Conservation (phyloP, 805 yeast species). For the Pichia eremophila region DNA sequence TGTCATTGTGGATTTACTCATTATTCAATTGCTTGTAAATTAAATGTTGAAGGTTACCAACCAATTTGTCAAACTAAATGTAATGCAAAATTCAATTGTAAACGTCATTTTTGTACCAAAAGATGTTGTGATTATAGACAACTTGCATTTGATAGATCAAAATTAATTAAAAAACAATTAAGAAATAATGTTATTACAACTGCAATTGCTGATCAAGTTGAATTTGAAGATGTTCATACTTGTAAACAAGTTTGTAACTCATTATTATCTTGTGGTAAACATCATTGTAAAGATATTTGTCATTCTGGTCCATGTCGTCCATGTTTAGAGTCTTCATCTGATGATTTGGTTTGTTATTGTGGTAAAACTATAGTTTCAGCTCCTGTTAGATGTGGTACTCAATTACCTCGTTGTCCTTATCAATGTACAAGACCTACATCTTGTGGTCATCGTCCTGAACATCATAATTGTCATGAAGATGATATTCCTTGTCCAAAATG, state of each 20-base stretch:
- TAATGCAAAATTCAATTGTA: conserved; percentile 64
- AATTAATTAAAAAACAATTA: conserved; percentile 39
- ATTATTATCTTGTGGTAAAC: conserved; percentile 53
- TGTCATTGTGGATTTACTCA: conserved; percentile 56
- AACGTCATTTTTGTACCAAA: conserved; percentile 65
- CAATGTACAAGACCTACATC: conserved; percentile 48
- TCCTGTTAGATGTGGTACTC: conserved; percentile 79
- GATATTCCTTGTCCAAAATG: conserved; percentile 65
- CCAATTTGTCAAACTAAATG: conserved; percentile 70
- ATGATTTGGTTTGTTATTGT: conserved; percentile 72
- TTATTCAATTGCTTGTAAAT: conserved; percentile 57
- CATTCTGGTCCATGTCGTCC: conserved; percentile 76
- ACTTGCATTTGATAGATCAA: conserved; percentile 45
- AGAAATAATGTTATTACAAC: conserved; percentile 33
- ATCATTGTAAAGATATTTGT: conserved; percentile 60
- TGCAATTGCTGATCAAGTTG: conserved; percentile 39
- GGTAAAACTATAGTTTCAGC: conserved; percentile 71
- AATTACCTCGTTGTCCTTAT: conserved; percentile 51
- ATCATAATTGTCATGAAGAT: conserved; percentile 71
- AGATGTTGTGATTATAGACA: conserved; percentile 66
- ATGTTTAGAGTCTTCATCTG: conserved; percentile 71
- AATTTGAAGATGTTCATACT: conserved; percentile 64
- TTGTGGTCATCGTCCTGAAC: conserved; percentile 67
- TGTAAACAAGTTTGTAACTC: conserved; percentile 62
- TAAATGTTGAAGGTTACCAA: conserved; percentile 36